Evolutionary conservation across 176 grass and related monocot species (phyloP).

Genomic region (Avena insularis): DNA sequence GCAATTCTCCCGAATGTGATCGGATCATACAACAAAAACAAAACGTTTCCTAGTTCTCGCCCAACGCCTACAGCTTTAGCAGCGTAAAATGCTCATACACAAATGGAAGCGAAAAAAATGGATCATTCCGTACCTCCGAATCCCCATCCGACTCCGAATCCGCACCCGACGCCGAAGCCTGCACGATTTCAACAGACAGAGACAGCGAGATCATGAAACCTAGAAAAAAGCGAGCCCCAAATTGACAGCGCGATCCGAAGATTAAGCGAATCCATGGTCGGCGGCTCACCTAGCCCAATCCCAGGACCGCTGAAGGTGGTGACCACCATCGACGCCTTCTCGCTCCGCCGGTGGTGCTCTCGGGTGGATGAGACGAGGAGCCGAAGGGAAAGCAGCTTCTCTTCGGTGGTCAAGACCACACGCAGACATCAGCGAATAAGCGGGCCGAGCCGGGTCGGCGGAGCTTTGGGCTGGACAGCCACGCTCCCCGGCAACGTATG

Average conservation of each 20-base stretch:
- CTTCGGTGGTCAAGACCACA: neutral
- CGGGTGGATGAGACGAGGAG: neutral
- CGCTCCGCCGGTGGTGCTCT: neutral
- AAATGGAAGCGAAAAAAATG: neutral
- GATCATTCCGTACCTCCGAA: conserved; percentile 67
- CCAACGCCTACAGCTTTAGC: neutral
- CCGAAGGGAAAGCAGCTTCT: neutral
- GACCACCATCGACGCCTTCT: conserved; percentile 58
- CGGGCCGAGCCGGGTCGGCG: neutral
- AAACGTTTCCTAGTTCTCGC: neutral
- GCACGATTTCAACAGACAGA: conserved; percentile 33
- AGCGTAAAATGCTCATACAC: neutral
- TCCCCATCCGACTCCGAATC: conserved; percentile 97
- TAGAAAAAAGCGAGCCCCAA: neutral
- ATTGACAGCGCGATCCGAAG: conserved; percentile 21
- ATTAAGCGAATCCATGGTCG: neutral
- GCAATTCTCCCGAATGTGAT: neutral
- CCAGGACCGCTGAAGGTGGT: conserved; percentile 68
- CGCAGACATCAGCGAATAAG: conserved; percentile 4
- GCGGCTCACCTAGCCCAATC: conserved; percentile 68
- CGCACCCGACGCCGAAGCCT: conserved; percentile 89
- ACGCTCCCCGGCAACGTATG: too few relatives aligned
- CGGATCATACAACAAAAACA: neutral
- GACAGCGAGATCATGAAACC: conserved; percentile 35
- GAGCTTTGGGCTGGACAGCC: too few relatives aligned